phyloP scores from a whole-genome alignment of 2,329 filamentous ascomycete genomes.

The Shiraia sp. region DNA sequence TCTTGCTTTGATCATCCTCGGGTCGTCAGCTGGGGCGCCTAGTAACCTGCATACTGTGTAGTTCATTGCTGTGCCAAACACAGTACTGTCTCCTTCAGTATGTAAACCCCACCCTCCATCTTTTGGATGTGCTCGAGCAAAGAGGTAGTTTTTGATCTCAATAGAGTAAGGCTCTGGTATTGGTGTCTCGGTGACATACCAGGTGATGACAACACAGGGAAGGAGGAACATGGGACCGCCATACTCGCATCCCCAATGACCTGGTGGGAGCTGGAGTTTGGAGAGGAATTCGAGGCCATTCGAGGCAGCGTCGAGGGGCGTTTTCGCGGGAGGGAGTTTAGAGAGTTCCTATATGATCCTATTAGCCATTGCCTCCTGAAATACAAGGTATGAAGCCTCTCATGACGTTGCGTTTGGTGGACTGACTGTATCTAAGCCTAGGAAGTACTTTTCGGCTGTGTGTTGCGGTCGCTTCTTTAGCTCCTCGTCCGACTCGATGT shows the following conservation, averaged over 20 bases:
- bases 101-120: conserved; percentile 98
- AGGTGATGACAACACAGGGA: conserved; percentile 80
- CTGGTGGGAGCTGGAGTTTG: conserved; percentile 81
- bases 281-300: conserved; percentile 91
- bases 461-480: conserved; percentile 81
- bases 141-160: conserved; percentile 91
- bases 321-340: conserved; percentile 69
- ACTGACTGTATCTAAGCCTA: conserved; percentile 76
- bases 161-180: conserved; percentile 78
- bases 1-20: conserved; percentile 82
- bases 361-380: too few species aligned
- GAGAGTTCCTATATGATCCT: conserved; percentile 69
- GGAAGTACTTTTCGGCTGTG: conserved; percentile 83
- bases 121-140: conserved; percentile 78
- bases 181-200: conserved; percentile 86
- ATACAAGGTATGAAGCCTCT: too few species aligned
- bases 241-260: conserved; percentile 97
- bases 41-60: conserved; percentile 81
- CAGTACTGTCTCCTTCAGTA: conserved; percentile 89
- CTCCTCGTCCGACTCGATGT: conserved; percentile 74
- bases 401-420: too few species aligned
- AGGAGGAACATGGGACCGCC: conserved; percentile 96
- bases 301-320: conserved; percentile 73
- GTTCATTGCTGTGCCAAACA: conserved; percentile 88
- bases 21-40: conserved; percentile 81